These are phyloP conservation scores for Aspergillus incahuasiensis DNA, from an alignment of 495 filamentous ascomycete genomes.

Conservation along the genomic window DNA sequence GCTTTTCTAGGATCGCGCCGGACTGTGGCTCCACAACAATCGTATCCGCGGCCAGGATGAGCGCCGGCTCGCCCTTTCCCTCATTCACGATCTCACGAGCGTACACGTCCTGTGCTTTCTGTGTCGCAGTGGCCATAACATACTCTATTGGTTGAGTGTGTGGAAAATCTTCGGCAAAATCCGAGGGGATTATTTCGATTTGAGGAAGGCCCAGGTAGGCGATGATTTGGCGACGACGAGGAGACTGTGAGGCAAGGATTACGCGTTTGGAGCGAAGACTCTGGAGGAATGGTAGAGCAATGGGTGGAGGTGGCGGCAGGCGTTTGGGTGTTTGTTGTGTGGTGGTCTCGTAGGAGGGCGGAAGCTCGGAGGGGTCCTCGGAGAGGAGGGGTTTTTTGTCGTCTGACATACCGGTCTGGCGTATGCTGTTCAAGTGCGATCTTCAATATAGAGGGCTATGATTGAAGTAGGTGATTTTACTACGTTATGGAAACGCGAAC, in stretches of 20 bases:
- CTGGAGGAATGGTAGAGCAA: conserved; percentile 73
- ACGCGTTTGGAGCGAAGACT: conserved; percentile 67
- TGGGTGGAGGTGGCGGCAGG: conserved; percentile 50
- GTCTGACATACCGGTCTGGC: conserved; percentile 27
- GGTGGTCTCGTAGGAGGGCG: conserved; percentile 34
- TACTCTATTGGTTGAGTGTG: conserved; percentile 86
- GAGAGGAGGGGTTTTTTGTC: conserved; percentile 31
- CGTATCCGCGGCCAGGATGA: conserved; percentile 91
- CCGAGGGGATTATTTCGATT: conserved; percentile 79
- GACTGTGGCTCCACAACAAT: conserved; percentile 62
- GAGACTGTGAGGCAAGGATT: conserved; percentile 84
- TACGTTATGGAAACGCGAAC: not conserved
- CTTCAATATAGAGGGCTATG: not conserved
- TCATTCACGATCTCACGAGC: conserved; percentile 55
- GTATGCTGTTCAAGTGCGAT: conserved; percentile 1
- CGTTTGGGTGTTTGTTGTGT: conserved; percentile 17
- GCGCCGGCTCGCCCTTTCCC: conserved; percentile 62
- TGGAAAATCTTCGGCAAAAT: conserved; percentile 72
- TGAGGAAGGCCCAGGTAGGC: conserved; percentile 64
- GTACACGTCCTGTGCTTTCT: conserved; percentile 81
- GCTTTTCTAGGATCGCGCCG: conserved; percentile 86
- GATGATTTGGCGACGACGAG: conserved; percentile 76
- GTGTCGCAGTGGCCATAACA: conserved; percentile 77
- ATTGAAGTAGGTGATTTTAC: not conserved
- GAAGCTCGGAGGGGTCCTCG: conserved; percentile 22